These are phyloP conservation scores for Mortierella claussenii DNA, from an alignment of 192 early-diverging fungal genomes.

Conservation along the genomic window DNA sequence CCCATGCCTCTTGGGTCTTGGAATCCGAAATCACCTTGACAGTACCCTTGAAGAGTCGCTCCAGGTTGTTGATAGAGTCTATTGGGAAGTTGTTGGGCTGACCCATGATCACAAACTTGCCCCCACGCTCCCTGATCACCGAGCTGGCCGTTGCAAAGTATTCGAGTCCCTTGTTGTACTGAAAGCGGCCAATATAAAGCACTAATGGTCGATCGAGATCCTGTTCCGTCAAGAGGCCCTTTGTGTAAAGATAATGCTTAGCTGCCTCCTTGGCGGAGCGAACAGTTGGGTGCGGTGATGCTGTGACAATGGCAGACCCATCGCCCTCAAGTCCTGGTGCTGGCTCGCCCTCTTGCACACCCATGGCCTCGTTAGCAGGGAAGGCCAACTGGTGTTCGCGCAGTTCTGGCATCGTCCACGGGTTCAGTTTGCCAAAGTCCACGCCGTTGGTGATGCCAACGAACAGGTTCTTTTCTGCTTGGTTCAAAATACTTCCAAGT, in stretches of 20 bases:
- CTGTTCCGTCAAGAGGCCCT: conserved; percentile 39
- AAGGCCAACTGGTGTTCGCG: conserved; percentile 44
- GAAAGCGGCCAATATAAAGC: conserved; percentile 65
- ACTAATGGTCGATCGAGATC: conserved; percentile 57
- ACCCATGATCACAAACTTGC: conserved; percentile 64
- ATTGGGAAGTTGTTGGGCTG: conserved; percentile 64
- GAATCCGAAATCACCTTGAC: conserved; percentile 52
- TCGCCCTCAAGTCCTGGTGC: background rate
- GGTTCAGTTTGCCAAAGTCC: conserved; percentile 60
- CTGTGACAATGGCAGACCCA: background rate
- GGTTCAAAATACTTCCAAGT: conserved; percentile 57
- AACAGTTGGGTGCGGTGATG: conserved; percentile 23
- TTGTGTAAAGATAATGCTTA: conserved; percentile 56
- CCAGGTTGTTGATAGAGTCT: conserved; percentile 45
- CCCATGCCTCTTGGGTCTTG: conserved; percentile 58
- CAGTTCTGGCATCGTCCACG: conserved; percentile 55
- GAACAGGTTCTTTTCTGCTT: conserved; percentile 56
- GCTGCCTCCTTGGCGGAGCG: conserved; percentile 57
- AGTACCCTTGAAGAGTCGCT: conserved; percentile 48
- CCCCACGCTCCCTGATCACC: conserved; percentile 49
- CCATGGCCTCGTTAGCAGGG: conserved; percentile 44
- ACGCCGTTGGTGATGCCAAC: conserved; percentile 67
- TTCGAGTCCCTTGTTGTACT: conserved; percentile 67
- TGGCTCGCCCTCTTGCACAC: conserved; percentile 1
- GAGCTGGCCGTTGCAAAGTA: conserved; percentile 52